These are phyloP conservation scores for Fusarium torreyae DNA, from an alignment of 2,329 filamentous ascomycete genomes.

Conservation along the genomic window DNA sequence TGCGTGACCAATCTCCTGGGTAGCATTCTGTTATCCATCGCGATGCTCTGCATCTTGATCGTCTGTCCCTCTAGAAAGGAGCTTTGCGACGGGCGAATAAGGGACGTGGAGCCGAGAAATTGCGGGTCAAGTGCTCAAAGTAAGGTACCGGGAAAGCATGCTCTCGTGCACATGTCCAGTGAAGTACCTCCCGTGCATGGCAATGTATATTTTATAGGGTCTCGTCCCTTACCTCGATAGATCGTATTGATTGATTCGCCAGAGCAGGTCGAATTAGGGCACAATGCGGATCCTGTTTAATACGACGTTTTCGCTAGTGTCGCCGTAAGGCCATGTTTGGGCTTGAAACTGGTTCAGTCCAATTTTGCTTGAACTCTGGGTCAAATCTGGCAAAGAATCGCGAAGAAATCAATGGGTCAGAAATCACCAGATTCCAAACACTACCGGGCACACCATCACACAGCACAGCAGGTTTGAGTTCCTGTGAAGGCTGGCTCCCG, in stretches of 20 bases:
- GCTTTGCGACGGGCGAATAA: conserved; percentile 28
- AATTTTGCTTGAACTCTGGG: conserved; percentile 22
- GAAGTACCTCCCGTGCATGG: conserved; percentile 29
- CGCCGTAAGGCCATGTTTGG: conserved; percentile 38
- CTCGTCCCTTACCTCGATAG: conserved; percentile 19
- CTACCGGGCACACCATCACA: too few species aligned
- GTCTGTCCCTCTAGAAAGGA: not conserved
- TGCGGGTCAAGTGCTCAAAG: conserved; percentile 30
- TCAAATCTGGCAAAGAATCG: conserved; percentile 2
- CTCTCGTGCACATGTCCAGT: conserved; percentile 23
- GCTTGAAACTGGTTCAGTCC: conserved; percentile 22
- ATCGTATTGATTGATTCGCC: conserved; percentile 44
- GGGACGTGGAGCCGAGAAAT: conserved; percentile 13
- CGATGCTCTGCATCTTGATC: conserved; percentile 29
- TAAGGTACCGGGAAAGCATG: conserved; percentile 36
- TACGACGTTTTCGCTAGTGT: conserved; percentile 46
- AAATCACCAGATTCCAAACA: conserved; percentile 29
- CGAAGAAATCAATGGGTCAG: conserved; percentile 11
- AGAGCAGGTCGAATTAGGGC: conserved; percentile 25
- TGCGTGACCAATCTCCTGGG: conserved; percentile 19
- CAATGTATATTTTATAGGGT: conserved; percentile 32
- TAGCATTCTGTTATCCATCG: conserved; percentile 19
- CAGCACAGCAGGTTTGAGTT: too few species aligned
- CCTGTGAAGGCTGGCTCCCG: conserved; percentile 30
- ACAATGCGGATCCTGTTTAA: conserved; percentile 42